These are phyloP conservation scores for Lactuca saligna DNA, from an alignment of 129 eudicot species.

Conservation along the genomic window DNA sequence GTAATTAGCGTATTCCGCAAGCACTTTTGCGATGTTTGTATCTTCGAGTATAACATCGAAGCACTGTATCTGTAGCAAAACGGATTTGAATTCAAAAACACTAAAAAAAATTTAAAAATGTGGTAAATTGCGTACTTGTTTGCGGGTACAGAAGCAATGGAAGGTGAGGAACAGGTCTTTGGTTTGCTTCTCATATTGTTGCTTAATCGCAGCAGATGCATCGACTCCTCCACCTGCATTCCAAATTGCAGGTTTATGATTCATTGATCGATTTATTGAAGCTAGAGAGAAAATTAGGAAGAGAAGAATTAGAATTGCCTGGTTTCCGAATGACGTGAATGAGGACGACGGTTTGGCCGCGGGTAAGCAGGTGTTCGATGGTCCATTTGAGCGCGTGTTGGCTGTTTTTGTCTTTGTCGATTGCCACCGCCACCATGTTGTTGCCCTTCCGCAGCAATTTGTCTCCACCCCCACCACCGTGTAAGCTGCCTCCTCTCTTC, in stretches of 20 bases:
- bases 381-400: slow-evolving; percentile 60
- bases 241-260: background rate
- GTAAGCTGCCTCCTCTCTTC: slow-evolving; percentile 31
- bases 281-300: background rate
- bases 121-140: slow-evolving; percentile 39
- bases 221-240: slow-evolving; percentile 32
- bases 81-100: background rate
- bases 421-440: slow-evolving; percentile 53
- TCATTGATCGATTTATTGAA: background rate
- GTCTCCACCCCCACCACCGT: slow-evolving; percentile 22
- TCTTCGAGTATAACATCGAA: slow-evolving; percentile 68
- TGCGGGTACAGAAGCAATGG: slow-evolving; percentile 79
- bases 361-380: slow-evolving; percentile 41
- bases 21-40: slow-evolving; percentile 53
- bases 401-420: slow-evolving; percentile 56
- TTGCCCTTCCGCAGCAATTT: slow-evolving; percentile 16
- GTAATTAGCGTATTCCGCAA: slow-evolving; percentile 57
- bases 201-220: slow-evolving; percentile 33
- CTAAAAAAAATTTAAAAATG: background rate
- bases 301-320: slow-evolving; percentile 19
- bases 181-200: slow-evolving; percentile 51
- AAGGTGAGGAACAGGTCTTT: slow-evolving; percentile 63
- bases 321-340: slow-evolving; percentile 46
- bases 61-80: slow-evolving; percentile 52
- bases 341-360: slow-evolving; percentile 48